These are phyloP conservation scores for Pleurotus ostreatus DNA, from an alignment of 768 basidiomycete genomes.

Conservation along the genomic window DNA sequence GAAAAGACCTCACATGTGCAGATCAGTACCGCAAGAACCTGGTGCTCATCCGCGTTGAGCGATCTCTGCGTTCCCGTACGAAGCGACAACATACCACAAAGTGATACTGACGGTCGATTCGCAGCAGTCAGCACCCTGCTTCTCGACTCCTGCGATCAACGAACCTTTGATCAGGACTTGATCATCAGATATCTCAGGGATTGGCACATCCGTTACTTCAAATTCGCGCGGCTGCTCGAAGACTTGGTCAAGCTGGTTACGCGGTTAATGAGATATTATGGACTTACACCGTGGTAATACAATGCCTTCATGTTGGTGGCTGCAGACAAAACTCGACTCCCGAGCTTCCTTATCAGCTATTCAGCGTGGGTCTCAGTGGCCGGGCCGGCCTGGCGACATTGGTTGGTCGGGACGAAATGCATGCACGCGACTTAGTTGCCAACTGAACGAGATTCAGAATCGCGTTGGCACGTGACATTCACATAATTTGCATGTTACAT, in stretches of 20 bases:
- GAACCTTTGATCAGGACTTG: slow-evolving; percentile 59
- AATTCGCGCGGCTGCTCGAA: slow-evolving; percentile 40
- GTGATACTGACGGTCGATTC: background rate
- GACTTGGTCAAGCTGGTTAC: background rate
- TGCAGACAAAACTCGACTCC: too few species aligned
- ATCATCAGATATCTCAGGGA: slow-evolving; percentile 49
- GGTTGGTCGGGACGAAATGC: too few species aligned
- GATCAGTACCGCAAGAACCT: slow-evolving; percentile 7
- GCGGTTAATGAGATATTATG: background rate
- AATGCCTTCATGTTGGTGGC: slow-evolving; percentile 39
- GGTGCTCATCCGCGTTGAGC: background rate
- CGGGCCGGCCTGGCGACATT: too few species aligned
- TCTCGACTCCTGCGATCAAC: background rate
- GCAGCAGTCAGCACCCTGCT: background rate
- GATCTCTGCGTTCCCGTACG: background rate
- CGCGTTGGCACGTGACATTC: too few species aligned
- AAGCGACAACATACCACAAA: background rate
- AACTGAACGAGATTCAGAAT: too few species aligned
- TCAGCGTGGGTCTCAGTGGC: too few species aligned
- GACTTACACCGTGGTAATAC: slow-evolving; percentile 38
- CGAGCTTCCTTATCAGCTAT: too few species aligned
- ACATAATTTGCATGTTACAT: too few species aligned
- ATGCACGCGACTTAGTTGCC: too few species aligned
- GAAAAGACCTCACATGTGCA: background rate
- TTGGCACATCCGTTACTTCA: slow-evolving; percentile 45